These are phyloP conservation scores for Lasiosphaeria hispida DNA, from an alignment of 495 filamentous ascomycete genomes.

Conservation along the genomic window DNA sequence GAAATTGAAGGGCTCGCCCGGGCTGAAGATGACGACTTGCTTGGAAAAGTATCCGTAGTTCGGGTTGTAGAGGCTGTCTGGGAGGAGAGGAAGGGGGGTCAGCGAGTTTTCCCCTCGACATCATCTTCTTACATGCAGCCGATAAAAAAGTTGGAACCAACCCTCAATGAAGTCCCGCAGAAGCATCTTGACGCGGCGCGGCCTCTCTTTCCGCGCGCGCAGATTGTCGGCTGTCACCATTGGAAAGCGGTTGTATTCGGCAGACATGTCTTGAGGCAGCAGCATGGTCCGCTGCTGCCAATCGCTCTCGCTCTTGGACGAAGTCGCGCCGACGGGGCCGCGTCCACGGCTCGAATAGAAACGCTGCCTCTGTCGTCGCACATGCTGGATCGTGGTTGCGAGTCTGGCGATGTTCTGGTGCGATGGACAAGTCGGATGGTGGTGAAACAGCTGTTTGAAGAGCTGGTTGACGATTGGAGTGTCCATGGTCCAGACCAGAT, in stretches of 20 bases:
- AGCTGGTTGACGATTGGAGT: constrained; percentile 72
- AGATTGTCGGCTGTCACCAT: constrained; percentile 79
- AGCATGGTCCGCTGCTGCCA: constrained; percentile 81
- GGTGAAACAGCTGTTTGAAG: constrained; percentile 79
- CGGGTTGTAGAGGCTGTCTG: constrained; percentile 96
- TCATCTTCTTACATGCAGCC: background rate
- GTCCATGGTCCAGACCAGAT: constrained; percentile 62
- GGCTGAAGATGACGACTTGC: constrained; percentile 92
- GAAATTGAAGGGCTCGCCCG: constrained; percentile 93
- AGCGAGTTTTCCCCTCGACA: constrained; percentile 2
- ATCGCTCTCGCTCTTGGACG: constrained; percentile 44
- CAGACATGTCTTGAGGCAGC: constrained; percentile 68
- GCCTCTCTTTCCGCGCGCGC: constrained; percentile 67
- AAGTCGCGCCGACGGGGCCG: constrained; percentile 25
- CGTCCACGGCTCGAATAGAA: constrained; percentile 26
- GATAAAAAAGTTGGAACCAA: constrained; percentile 37
- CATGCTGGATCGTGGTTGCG: constrained; percentile 41
- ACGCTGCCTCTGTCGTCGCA: constrained; percentile 28
- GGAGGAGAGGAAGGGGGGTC: background rate
- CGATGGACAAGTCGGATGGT: constrained; percentile 66
- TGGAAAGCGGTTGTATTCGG: constrained; percentile 78
- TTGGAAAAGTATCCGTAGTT: constrained; percentile 98
- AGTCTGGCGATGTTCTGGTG: constrained; percentile 47
- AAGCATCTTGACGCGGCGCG: constrained; percentile 90
- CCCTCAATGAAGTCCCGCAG: constrained; percentile 97